Evolutionary conservation across 2,329 filamentous ascomycete genomes (phyloP), one percentile per base, ranked within the genome.

Genomic region (Xylaria sp.): DNA sequence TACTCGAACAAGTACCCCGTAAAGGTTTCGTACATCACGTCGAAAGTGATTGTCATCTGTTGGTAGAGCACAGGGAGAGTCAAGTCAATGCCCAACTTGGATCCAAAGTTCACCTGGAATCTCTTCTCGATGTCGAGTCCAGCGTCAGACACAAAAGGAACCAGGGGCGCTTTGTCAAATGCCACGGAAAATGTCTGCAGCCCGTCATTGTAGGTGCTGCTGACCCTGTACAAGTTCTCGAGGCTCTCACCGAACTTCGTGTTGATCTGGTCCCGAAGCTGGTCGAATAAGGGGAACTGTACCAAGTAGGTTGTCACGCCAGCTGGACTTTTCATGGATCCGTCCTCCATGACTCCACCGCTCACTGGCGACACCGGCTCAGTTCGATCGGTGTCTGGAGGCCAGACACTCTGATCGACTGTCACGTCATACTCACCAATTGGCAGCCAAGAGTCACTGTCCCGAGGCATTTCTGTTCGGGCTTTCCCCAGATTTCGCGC

Each of bases 221-320:
- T 47, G n/a, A 46, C 18, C 39, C 16, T 39, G 42, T 54, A 46
- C 11, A 54, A 46, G 6, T 16, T 7, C 16, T 18, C 52, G 10
- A 54, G 42, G 9, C 46, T 34, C 16, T 46, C 13, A 3, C 18
- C 39, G 39, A 46, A 54, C 39, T 54, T 46, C 10, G 8, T 8
- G 52, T 46, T 54, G 52, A 54, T 54, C 37, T 44, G 42, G 9
- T 42, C 37, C 37, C 42, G 52, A 13, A 54, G 37, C 52, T 54
- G 52, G 5, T 54, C 13, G 2, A 54, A 13, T 9, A 54, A 34
- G 9, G 39, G 52, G n/a, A 54, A 46, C 19, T 54, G 52, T 11
- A 54, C 42, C 16, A 44, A 5, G 18, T 23, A 34, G 11, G 42
- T 54, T 16, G 37, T 13, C 34, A 47, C 39, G 18, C 37, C 37